A percentile compares a stretch with the other conserved stretches of the same genome.
phyloP scores from a whole-genome alignment of 768 basidiomycete genomes.

The Leucogyrophana mollusca region DNA sequence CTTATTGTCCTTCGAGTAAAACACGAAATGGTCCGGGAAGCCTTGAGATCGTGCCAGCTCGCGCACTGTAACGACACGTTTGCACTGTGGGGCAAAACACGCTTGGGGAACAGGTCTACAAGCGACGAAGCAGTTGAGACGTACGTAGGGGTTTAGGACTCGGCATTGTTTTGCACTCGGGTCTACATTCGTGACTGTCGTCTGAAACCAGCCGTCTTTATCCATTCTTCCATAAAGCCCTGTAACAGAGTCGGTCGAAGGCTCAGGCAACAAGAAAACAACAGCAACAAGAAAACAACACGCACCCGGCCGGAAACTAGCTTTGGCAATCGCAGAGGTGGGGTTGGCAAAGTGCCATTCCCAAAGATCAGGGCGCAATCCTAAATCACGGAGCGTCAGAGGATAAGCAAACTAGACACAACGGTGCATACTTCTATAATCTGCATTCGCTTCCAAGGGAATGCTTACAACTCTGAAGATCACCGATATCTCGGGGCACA shows the following conservation, averaged over 20 bases:
- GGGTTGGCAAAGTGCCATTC: conserved; percentile 68
- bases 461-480: conserved; percentile 54
- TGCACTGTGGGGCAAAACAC: conserved; percentile 49
- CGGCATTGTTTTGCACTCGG: conserved; percentile 76
- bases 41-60: conserved; percentile 82
- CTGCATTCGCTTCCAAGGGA: conserved; percentile 55
- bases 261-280: background rate
- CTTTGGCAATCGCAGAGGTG: conserved; percentile 51
- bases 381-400: conserved; percentile 27
- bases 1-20: conserved; percentile 48
- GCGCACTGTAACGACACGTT: conserved; percentile 69
- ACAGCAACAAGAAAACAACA: background rate
- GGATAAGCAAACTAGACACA: background rate
- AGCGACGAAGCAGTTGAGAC: conserved; percentile 13
- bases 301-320: conserved; percentile 52
- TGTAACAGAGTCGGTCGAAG: conserved; percentile 26
- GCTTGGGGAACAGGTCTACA: background rate
- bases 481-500: background rate
- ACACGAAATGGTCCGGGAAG: conserved; percentile 73
- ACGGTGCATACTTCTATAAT: conserved; percentile 53
- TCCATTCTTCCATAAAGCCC: conserved; percentile 62
- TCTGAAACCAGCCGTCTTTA: conserved; percentile 55
- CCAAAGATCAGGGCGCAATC: conserved; percentile 40
- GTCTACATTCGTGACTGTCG: conserved; percentile 76
- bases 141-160: conserved; percentile 66